Base-by-base conservation (phyloP, 768 basidiomycete species). In the Mycena chlorophos region DNA sequence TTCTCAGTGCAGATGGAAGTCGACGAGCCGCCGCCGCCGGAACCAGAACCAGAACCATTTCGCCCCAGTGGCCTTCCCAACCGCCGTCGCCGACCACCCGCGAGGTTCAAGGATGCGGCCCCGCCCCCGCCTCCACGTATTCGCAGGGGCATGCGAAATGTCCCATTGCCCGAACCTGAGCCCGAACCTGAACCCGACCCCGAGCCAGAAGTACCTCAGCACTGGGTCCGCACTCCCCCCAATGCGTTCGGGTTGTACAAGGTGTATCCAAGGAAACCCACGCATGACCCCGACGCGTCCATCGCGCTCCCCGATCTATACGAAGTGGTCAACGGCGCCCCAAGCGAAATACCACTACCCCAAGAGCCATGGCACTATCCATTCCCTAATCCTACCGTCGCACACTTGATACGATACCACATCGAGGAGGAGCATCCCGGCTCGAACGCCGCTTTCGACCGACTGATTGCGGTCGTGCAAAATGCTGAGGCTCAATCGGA, bases 181-280 rank as follows among this genome's bases (percentile, higher is more conserved):
- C 40, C 40, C 22, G 40, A 23, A 6, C 40, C 40, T 20, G 40
- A 8, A 10, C 8, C 40, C 14, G 12, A 43, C 10, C 40, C 40
- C 20, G 40, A 43, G 20, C 40, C 22, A 8, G 14, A 43, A 20
- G 10, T 19, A 10, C n/a, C 34, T n/a, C 40, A 43, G 22, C 22
- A 23, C n/a, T 45, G 42, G 12, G 29, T 51, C 50, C 8, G 14
- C 8, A 38, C 50, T 8, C 47, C 26, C 10, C 47, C 37, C 8
- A 55, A 55, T 16, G 14, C 23, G 2, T 22, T 49, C 17, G 54
- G 54, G 2, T 17, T 54, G 13, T 54, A 54, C 29, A 54, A 54
- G 23, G 52, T 54, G 10, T 54, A 45, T 20, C 52, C 52, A 4
- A 28, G 37, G 5, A 42, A 8, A 2, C 52, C 45, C 4, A 37